Percentiles rank a stretch among this genome's conserved stretches.
Evolutionary conservation across 164 flowering plant genomes (phyloP).

Genomic region (Euptelea pleiosperma): DNA sequence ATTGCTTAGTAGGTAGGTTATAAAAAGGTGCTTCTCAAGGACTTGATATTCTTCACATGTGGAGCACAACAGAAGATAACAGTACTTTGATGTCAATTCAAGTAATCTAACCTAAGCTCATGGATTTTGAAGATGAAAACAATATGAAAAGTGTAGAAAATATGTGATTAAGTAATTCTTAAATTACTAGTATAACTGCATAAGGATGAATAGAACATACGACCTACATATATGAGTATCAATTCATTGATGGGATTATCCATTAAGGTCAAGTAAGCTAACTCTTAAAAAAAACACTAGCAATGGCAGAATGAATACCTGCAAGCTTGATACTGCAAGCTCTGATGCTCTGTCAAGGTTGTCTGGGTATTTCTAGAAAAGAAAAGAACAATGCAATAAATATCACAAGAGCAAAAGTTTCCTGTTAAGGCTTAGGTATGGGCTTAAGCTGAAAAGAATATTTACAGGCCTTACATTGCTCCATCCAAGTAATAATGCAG

Average conservation of each 20-base stretch:
- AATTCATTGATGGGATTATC: neutral
- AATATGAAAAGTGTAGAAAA: too few species aligned
- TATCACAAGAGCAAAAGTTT: neutral
- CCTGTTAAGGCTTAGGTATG: neutral
- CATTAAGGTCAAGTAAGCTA: neutral
- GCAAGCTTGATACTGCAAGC: constrained; percentile 95
- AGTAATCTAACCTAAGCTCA: too few species aligned
- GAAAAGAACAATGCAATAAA: constrained; percentile 9
- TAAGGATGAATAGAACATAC: too few species aligned
- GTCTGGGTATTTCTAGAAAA: constrained; percentile 73
- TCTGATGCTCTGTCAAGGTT: constrained; percentile 89
- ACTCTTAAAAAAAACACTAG: neutral
- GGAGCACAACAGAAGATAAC: too few species aligned
- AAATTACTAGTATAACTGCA: too few species aligned
- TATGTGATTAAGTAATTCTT: too few species aligned
- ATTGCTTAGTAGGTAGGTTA: too few species aligned
- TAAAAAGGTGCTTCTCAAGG: too few species aligned
- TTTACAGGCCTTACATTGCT: constrained; percentile 66
- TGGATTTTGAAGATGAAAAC: too few species aligned
- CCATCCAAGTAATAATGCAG: constrained; percentile 98
- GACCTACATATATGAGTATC: too few species aligned
- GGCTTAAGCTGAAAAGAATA: neutral
- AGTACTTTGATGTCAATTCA: too few species aligned
- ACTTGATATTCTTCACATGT: too few species aligned
- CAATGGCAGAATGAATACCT: constrained; percentile 46